These are phyloP conservation scores for Sungouiozyma intestinalis DNA, from an alignment of 805 yeast genomes.

Conservation along the genomic window DNA sequence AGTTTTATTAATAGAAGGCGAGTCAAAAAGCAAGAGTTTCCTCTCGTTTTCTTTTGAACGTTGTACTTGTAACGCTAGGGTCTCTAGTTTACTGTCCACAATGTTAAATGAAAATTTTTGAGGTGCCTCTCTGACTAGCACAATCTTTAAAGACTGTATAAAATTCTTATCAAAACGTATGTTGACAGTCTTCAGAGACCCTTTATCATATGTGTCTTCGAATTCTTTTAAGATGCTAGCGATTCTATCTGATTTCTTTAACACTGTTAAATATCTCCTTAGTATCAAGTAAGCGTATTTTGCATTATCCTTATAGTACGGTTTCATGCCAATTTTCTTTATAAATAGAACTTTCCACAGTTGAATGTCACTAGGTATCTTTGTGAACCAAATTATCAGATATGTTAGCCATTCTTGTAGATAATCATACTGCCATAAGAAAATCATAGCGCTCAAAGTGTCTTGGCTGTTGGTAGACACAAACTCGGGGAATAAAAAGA, in stretches of 20 bases:
- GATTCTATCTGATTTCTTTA: conserved; percentile 10
- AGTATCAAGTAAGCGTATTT: conserved; percentile 16
- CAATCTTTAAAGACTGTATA: conserved; percentile 4
- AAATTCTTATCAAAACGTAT: conserved; percentile 11
- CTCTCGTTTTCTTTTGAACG: conserved; percentile 4
- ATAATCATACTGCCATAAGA: conserved; percentile 29
- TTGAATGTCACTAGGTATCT: conserved; percentile 19
- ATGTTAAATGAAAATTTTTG: conserved; percentile 4
- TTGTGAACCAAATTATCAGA: conserved; percentile 27
- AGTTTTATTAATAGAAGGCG: conserved; percentile 5
- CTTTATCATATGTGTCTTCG: not conserved
- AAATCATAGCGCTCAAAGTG: conserved; percentile 24
- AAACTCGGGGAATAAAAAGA: conserved; percentile 16
- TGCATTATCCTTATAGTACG: conserved; percentile 15
- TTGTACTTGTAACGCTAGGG: conserved; percentile 3
- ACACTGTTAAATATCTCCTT: conserved; percentile 10
- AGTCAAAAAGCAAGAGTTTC: not conserved
- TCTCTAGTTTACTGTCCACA: conserved; percentile 2
- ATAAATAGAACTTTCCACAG: conserved; percentile 23
- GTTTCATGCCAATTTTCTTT: conserved; percentile 12
- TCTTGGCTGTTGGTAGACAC: conserved; percentile 7
- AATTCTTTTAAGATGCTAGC: conserved; percentile 6
- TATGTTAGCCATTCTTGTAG: conserved; percentile 28
- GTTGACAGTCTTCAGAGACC: conserved; percentile 7
- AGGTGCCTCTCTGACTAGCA: conserved; percentile 8